phyloP scores from a whole-genome alignment of 1,139 yeast genomes.

The Kodamaea plutei region DNA sequence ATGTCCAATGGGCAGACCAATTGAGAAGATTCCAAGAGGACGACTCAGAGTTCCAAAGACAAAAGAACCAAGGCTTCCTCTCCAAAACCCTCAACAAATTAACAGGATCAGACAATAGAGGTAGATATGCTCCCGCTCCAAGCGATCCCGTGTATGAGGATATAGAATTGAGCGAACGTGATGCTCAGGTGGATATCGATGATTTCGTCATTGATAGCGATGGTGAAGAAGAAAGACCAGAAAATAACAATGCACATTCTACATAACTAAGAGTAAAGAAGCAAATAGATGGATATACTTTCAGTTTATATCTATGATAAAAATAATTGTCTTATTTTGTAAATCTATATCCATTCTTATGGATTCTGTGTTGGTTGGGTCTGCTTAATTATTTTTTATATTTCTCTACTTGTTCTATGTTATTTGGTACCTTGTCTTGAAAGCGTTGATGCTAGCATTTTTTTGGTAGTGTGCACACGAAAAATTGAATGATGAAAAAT shows the following conservation, averaged over 20 bases:
- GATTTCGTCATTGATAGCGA: constrained; percentile 45
- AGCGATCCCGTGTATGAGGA: constrained; percentile 22
- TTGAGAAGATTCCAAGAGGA: constrained; percentile 33
- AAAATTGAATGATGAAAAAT: too few species aligned
- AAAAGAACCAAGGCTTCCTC: constrained; percentile 26
- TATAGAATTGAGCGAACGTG: constrained; percentile 36
- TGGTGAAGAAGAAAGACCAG: constrained; percentile 36
- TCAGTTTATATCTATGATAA: too few species aligned
- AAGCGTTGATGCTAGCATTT: too few species aligned
- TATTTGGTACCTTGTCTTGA: too few species aligned
- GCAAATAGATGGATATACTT: too few species aligned
- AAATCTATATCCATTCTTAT: too few species aligned
- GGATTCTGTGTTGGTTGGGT: too few species aligned
- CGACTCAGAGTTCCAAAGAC: constrained; percentile 22
- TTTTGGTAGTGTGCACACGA: too few species aligned
- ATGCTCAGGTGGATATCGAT: constrained; percentile 18
- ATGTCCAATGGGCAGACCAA: constrained; percentile 60
- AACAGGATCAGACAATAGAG: constrained; percentile 23
- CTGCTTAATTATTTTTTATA: too few species aligned
- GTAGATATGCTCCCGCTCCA: constrained; percentile 25
- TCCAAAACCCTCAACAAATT: constrained; percentile 39
- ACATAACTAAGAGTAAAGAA: too few species aligned
- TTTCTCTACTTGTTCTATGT: too few species aligned
- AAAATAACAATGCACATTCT: constrained; percentile 7
- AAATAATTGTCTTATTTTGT: too few species aligned